phyloP scores from a whole-genome alignment of 441 rosid species.

The Syzygium syzygioides region DNA sequence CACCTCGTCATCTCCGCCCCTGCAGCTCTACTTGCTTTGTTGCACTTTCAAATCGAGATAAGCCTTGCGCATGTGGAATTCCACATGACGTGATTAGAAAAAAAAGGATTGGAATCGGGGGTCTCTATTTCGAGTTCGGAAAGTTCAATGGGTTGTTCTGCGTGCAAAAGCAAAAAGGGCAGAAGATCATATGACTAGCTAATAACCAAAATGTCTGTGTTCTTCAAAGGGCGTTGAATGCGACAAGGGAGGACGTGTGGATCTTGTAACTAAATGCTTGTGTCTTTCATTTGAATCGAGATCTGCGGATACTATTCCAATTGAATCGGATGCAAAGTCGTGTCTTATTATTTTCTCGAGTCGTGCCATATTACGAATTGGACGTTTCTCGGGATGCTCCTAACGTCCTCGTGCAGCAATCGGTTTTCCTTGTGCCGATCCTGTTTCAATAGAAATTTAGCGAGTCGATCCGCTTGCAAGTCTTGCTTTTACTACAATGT shows the following conservation, averaged over 20 bases:
- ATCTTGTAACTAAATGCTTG: too few relatives aligned
- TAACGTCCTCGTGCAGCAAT: background rate
- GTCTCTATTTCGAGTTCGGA: background rate
- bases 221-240: too few relatives aligned
- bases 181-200: too few relatives aligned
- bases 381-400: background rate
- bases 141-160: background rate
- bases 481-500: background rate
- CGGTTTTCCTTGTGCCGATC: background rate
- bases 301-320: too few relatives aligned
- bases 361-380: background rate
- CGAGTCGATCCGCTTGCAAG: accelerated
- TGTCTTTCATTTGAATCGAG: too few relatives aligned
- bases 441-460: background rate
- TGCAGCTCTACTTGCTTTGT: background rate
- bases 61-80: background rate
- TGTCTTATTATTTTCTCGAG: background rate
- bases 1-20: background rate
- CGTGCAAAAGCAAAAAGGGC: too few relatives aligned
- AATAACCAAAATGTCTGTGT: too few relatives aligned
- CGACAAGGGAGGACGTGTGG: too few relatives aligned
- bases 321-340: too few relatives aligned
- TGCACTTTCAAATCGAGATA: background rate
- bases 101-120: background rate
- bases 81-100: background rate